Evolutionary conservation across 169 alveolate species (phyloP).

Genomic region (Eimeria falciformis): DNA sequence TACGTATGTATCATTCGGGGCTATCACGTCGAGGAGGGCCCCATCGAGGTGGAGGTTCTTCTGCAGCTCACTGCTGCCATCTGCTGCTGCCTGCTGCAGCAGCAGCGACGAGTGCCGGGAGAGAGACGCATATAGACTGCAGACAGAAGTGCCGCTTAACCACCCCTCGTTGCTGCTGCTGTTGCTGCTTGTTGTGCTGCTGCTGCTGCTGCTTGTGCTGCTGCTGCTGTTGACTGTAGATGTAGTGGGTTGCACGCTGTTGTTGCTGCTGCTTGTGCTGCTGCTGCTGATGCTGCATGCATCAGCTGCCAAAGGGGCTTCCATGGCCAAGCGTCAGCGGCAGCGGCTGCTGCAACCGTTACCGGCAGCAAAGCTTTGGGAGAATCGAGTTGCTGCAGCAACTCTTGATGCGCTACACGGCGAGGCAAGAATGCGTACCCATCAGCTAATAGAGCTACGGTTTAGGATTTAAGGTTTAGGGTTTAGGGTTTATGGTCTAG

Average conservation of each 20-base stretch:
- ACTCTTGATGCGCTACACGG: no score
- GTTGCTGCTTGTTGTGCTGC: slow-evolving; percentile 26
- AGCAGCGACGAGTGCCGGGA: slow-evolving; percentile 25
- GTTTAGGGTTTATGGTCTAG: no score
- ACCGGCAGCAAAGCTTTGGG: no score
- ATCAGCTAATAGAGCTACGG: no score
- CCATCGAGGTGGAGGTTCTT: background rate
- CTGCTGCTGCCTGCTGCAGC: slow-evolving; percentile 20
- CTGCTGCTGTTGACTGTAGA: background rate
- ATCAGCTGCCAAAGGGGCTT: no score
- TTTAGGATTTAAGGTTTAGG: no score
- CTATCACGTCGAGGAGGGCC: background rate
- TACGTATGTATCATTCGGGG: background rate
- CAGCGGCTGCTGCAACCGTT: no score
- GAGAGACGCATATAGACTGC: background rate
- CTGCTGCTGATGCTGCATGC: no score
- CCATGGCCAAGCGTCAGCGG: no score
- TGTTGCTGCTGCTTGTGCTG: background rate
- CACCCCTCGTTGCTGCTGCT: background rate
- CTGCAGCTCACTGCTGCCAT: background rate
- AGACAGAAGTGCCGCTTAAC: background rate
- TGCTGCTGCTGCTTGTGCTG: slow-evolving; percentile 4
- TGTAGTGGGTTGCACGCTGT: background rate
- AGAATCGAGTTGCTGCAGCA: no score
- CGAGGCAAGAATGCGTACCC: no score